Percentiles rank a stretch among this genome's conserved stretches.
These are phyloP conservation scores for Cladophialophora bantiana DNA, from an alignment of 2,329 filamentous ascomycete species.

Conservation along the genomic window DNA sequence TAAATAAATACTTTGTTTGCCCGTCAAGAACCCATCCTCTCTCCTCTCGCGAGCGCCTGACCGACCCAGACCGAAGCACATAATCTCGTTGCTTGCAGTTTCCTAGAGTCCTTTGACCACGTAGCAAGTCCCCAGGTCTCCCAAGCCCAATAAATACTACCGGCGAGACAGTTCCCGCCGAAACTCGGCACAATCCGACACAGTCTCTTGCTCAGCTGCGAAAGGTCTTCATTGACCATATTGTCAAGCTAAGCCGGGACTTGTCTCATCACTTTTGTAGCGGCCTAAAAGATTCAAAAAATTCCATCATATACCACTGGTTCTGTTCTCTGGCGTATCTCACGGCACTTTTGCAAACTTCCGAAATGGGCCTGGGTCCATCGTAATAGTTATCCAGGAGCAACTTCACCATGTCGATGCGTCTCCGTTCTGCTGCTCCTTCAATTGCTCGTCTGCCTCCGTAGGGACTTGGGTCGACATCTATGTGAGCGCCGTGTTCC, in stretches of 20 bases:
- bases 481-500: constrained; percentile 37
- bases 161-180: no score
- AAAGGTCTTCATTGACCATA: not conserved
- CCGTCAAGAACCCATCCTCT: not conserved
- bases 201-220: no score
- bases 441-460: constrained; percentile 13
- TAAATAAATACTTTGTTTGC: not conserved
- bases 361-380: constrained; percentile 6
- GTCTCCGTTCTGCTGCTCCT: constrained; percentile 10
- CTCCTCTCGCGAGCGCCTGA: not conserved
- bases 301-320: constrained; percentile 18
- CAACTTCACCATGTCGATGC: constrained; percentile 20
- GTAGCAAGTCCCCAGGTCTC: no score
- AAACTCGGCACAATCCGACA: not conserved
- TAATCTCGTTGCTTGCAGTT: no score
- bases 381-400: constrained; percentile 25
- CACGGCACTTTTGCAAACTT: constrained; percentile 16
- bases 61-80: no score
- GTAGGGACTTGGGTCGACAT: constrained; percentile 21
- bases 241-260: not conserved
- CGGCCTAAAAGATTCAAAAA: constrained; percentile 8
- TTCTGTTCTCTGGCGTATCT: not conserved
- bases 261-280: not conserved
- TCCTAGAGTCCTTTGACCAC: no score
- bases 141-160: no score